Percentiles rank a stretch among this genome's conserved stretches.
phyloP scores from a whole-genome alignment of 1,284 basidiomycete genomes.

The Ustilago esculenta region DNA sequence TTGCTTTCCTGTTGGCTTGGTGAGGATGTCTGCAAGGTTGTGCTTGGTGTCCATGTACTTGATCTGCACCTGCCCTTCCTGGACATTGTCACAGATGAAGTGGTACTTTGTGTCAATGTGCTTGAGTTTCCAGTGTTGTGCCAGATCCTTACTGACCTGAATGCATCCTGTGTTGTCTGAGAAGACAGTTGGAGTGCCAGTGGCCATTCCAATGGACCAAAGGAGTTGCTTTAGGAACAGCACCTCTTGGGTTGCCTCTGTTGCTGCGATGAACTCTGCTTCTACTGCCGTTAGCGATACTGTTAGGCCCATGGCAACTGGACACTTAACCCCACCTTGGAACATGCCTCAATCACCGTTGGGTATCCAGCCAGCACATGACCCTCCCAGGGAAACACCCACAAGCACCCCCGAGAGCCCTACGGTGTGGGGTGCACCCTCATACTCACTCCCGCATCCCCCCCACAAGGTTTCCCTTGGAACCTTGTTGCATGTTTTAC shows the following conservation, averaged over 20 bases:
- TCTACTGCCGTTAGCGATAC: too few relatives aligned
- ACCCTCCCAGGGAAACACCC: too few relatives aligned
- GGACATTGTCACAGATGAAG: conserved; percentile 11
- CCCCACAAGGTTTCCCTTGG: too few relatives aligned
- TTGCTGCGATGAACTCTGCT: conserved; percentile 8
- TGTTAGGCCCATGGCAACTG: too few relatives aligned
- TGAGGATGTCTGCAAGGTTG: conserved; percentile 15
- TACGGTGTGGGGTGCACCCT: too few relatives aligned
- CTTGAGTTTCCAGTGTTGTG: conserved; percentile 18
- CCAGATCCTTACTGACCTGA: conserved; percentile 10
- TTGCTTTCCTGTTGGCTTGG: conserved; percentile 2
- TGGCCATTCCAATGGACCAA: not conserved
- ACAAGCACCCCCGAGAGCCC: too few relatives aligned
- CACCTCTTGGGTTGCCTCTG: conserved; percentile 8
- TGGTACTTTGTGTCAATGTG: conserved; percentile 16
- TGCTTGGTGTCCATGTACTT: conserved; percentile 6
- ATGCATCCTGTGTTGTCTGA: too few relatives aligned
- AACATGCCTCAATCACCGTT: too few relatives aligned
- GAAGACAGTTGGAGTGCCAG: not conserved
- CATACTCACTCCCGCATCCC: too few relatives aligned
- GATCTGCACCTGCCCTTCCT: conserved; percentile 1
- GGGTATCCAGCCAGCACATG: too few relatives aligned
- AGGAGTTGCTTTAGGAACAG: conserved; percentile 8
- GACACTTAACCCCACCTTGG: too few relatives aligned
- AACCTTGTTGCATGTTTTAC: too few relatives aligned